phyloP scores from a whole-genome alignment of 2,329 filamentous ascomycete species.

The Tolypocladium inflatum region DNA sequence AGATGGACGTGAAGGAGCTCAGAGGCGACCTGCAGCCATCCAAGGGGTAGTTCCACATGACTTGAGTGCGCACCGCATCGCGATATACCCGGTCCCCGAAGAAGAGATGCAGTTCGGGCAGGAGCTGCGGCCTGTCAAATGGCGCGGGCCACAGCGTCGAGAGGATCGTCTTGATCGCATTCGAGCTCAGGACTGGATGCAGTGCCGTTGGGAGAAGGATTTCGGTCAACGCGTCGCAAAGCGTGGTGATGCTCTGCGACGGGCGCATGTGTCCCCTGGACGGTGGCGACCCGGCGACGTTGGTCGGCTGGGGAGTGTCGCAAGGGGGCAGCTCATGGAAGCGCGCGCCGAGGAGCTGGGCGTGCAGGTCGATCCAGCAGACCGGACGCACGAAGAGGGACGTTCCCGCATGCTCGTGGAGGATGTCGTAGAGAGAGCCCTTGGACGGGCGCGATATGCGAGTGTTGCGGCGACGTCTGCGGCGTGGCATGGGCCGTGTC shows the following conservation, averaged over 20 bases:
- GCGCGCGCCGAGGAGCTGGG: slow-evolving; percentile 33
- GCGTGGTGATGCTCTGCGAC: slow-evolving; percentile 29
- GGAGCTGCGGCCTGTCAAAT: slow-evolving; percentile 17
- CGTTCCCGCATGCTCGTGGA: slow-evolving; percentile 36
- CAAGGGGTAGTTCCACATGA: slow-evolving; percentile 36
- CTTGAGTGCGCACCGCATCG: slow-evolving; percentile 35
- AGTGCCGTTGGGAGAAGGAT: slow-evolving; percentile 24
- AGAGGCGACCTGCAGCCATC: slow-evolving; percentile 14
- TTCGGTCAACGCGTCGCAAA: slow-evolving; percentile 34
- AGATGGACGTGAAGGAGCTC: slow-evolving; percentile 25
- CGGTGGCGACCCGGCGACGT: slow-evolving; percentile 21
- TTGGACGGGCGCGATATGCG: slow-evolving; percentile 29
- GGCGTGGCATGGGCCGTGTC: not conserved
- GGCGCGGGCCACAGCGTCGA: slow-evolving; percentile 32
- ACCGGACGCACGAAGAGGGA: slow-evolving; percentile 43
- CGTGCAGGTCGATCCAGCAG: slow-evolving; percentile 45
- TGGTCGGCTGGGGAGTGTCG: slow-evolving; percentile 28
- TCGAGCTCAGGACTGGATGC: slow-evolving; percentile 24
- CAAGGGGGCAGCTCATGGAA: slow-evolving; percentile 35
- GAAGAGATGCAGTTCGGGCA: slow-evolving; percentile 36
- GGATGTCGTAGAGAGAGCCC: slow-evolving; percentile 42
- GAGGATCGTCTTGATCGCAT: slow-evolving; percentile 34
- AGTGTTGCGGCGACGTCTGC: not conserved
- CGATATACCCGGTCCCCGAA: slow-evolving; percentile 37
- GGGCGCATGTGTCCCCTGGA: slow-evolving; percentile 26